phyloP scores from a whole-genome alignment of 805 yeast species.

The Cyberlindnera saturnus region DNA sequence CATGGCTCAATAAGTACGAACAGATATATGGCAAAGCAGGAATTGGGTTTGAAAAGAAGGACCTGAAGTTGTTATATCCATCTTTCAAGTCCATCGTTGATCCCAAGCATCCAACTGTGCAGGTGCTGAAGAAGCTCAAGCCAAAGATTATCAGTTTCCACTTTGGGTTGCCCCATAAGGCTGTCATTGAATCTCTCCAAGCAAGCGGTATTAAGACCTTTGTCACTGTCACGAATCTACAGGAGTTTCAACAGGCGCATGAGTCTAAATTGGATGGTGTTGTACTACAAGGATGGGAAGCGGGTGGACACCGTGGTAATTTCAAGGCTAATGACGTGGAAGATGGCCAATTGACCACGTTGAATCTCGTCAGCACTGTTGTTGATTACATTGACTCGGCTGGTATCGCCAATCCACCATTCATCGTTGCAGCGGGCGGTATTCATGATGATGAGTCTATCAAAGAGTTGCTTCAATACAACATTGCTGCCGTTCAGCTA shows the following conservation, averaged over 20 bases:
- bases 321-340: constrained; percentile 29
- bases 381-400: constrained; percentile 15
- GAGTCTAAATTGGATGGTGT: constrained; percentile 40
- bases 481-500: constrained; percentile 49
- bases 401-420: constrained; percentile 11
- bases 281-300: constrained; percentile 53
- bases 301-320: constrained; percentile 62
- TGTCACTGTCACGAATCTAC: constrained; percentile 40
- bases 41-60: background rate
- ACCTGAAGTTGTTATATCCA: constrained; percentile 9
- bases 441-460: constrained; percentile 31
- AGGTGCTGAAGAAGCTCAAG: constrained; percentile 13
- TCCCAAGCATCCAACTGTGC: constrained; percentile 9
- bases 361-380: constrained; percentile 19
- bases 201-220: constrained; percentile 34
- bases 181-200: constrained; percentile 30
- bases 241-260: constrained; percentile 33
- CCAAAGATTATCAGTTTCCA: constrained; percentile 49
- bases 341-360: constrained; percentile 31
- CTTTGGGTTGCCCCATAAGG: constrained; percentile 39
- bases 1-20: constrained; percentile 21
- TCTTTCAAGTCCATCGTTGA: constrained; percentile 12
- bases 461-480: constrained; percentile 28
- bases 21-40: background rate
- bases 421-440: constrained; percentile 50